Percentiles rank a stretch among this genome's conserved stretches.
Evolutionary conservation across 108 stramenopile species (phyloP).

Genomic region (Conticribra weissflogii): DNA sequence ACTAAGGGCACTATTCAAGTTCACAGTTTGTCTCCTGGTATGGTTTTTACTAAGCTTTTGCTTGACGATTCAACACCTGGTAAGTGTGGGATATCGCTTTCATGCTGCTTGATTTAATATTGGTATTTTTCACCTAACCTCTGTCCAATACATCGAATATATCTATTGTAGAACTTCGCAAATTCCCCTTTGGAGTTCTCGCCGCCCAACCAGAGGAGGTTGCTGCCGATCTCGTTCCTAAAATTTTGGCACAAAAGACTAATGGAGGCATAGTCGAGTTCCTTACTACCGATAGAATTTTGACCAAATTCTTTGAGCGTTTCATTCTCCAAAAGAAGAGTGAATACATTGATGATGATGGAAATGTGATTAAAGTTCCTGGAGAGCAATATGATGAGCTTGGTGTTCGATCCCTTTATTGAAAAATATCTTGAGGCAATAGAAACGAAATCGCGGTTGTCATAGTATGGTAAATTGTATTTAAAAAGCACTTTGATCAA

Average conservation of each 20-base stretch:
- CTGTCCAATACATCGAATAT: too few species aligned
- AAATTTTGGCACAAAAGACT: constrained; percentile 70
- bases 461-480: too few species aligned
- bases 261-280: constrained; percentile 88
- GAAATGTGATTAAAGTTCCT: constrained; percentile 86
- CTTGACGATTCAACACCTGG: constrained; percentile 89
- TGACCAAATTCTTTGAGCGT: constrained; percentile 89
- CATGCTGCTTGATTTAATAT: too few species aligned
- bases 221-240: constrained; percentile 89
- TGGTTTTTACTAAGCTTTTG: constrained; percentile 92
- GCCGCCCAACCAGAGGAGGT: constrained; percentile 93
- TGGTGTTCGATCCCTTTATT: constrained; percentile 87
- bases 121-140: constrained; percentile 2
- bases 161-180: constrained; percentile 72
- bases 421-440: too few species aligned
- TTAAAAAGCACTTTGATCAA: too few species aligned
- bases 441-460: too few species aligned
- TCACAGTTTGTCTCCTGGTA: constrained; percentile 88
- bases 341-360: constrained; percentile 93
- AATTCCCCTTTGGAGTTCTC: constrained; percentile 91
- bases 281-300: constrained; percentile 85
- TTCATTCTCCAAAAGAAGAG: constrained; percentile 89
- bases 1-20: constrained; percentile 83
- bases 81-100: constrained; percentile 8
- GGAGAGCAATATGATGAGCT: constrained; percentile 85